Evolutionary conservation across 805 yeast genomes (phyloP).

Genomic region (Metschnikowia shivogae): DNA sequence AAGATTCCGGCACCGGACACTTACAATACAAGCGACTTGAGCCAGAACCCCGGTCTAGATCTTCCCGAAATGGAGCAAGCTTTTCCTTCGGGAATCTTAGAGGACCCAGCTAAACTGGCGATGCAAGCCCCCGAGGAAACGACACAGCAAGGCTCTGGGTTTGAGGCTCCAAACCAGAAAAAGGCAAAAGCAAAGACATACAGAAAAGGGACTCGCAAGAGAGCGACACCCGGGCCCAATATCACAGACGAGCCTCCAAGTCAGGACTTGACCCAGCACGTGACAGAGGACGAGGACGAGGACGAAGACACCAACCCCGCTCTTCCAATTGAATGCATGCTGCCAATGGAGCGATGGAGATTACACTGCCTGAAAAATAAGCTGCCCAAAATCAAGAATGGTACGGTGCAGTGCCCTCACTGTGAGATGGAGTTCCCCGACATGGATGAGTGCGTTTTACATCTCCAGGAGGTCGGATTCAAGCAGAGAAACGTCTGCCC

Average conservation of each 20-base stretch:
- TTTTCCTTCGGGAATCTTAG: too few species aligned
- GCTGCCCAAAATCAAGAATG: background rate
- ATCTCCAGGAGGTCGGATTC: constrained; percentile 11
- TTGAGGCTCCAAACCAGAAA: too few species aligned
- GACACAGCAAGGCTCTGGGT: too few species aligned
- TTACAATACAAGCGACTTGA: too few species aligned
- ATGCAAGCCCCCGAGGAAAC: too few species aligned
- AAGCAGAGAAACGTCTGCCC: constrained; percentile 16
- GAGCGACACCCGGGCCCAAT: background rate
- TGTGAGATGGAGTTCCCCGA: constrained; percentile 10
- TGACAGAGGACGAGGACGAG: background rate
- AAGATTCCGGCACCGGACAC: too few species aligned
- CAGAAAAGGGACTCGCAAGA: background rate
- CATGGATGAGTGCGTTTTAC: constrained; percentile 10
- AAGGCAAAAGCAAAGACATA: too few species aligned
- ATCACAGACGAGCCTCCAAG: background rate
- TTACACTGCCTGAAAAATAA: background rate
- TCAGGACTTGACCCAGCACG: too few species aligned
- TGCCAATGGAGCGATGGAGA: constrained; percentile 1
- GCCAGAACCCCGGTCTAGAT: too few species aligned
- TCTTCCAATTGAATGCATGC: background rate
- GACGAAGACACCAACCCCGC: background rate
- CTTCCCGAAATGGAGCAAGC: too few species aligned
- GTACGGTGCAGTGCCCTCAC: constrained; percentile 10
- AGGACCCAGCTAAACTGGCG: too few species aligned